phyloP scores from a whole-genome alignment of 345 rosid species.

The Erysimum cheiranthoides region DNA sequence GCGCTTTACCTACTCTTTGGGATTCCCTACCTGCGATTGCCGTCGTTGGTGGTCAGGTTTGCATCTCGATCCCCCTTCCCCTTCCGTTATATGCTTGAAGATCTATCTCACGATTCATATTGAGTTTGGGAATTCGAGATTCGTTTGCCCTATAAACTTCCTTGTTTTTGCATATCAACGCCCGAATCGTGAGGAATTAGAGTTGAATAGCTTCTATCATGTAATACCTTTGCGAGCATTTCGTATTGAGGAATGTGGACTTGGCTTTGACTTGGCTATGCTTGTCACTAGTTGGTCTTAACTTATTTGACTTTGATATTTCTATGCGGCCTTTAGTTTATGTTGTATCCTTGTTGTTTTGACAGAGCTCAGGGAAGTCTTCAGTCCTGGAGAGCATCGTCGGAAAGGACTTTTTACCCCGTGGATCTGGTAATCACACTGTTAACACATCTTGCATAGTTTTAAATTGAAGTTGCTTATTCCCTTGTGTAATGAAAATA shows the following conservation, averaged over 20 bases:
- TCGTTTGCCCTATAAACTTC: neutral
- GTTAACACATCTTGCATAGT: slow-evolving; percentile 1
- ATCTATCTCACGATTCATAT: slow-evolving; percentile 6
- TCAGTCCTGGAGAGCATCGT: slow-evolving; percentile 97
- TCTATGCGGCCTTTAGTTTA: neutral
- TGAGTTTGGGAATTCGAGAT: neutral
- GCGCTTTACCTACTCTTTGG: slow-evolving; percentile 96
- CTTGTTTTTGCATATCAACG: neutral
- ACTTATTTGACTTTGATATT: neutral
- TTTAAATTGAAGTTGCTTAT: neutral
- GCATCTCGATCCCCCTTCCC: slow-evolving; percentile 24
- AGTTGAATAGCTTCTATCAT: slow-evolving; percentile 20
- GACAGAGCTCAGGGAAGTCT: slow-evolving; percentile 98
- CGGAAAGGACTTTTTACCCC: slow-evolving; percentile 98
- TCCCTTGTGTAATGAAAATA: neutral
- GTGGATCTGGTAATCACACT: slow-evolving; percentile 85
- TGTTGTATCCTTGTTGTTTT: slow-evolving; percentile 13
- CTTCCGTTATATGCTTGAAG: slow-evolving; percentile 12
- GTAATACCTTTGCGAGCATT: neutral
- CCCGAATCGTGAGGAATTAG: slow-evolving; percentile 1
- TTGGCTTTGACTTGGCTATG: slow-evolving; percentile 35
- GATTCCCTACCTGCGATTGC: slow-evolving; percentile 96
- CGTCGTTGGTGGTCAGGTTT: slow-evolving; percentile 99
- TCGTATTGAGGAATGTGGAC: slow-evolving; percentile 28
- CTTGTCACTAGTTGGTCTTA: neutral